phyloP scores from a whole-genome alignment of 345 rosid genomes.

The Salix suchowensis region DNA sequence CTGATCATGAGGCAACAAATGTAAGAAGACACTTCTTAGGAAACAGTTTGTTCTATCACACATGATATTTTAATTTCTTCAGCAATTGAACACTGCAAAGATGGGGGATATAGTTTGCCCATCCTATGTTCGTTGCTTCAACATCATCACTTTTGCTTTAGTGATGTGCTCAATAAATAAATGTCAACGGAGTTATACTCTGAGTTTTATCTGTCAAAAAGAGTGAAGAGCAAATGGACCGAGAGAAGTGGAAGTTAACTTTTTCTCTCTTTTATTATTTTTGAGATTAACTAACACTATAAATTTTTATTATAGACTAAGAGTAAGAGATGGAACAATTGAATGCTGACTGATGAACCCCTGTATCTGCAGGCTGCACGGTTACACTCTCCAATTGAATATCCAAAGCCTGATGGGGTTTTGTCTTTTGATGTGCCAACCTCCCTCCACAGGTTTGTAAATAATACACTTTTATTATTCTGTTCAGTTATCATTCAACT shows the following conservation, averaged over 20 bases:
- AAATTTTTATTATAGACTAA: neutral
- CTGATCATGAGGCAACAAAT: slow-evolving; percentile 82
- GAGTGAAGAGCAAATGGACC: too few relatives aligned
- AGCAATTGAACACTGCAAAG: neutral
- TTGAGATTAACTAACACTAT: neutral
- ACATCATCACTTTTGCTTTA: neutral
- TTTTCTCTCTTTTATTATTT: neutral
- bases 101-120: neutral
- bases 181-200: neutral
- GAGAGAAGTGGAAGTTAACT: neutral
- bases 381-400: slow-evolving; percentile 55
- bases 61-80: slow-evolving; percentile 2
- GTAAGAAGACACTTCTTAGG: slow-evolving; percentile 35
- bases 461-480: neutral
- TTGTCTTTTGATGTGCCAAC: slow-evolving; percentile 85
- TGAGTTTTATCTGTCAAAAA: neutral
- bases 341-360: slow-evolving; percentile 6
- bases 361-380: slow-evolving; percentile 53
- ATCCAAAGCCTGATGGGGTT: slow-evolving; percentile 84
- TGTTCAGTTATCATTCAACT: neutral
- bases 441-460: slow-evolving; percentile 76
- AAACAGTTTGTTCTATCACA: slow-evolving; percentile 2
- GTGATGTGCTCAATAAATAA: neutral
- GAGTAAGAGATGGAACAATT: neutral
- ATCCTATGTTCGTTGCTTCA: neutral